Evolutionary conservation across 2,329 filamentous ascomycete genomes (phyloP), one percentile per base, ranked within the genome.

Genomic region (Aurifilum marmelostoma): DNA sequence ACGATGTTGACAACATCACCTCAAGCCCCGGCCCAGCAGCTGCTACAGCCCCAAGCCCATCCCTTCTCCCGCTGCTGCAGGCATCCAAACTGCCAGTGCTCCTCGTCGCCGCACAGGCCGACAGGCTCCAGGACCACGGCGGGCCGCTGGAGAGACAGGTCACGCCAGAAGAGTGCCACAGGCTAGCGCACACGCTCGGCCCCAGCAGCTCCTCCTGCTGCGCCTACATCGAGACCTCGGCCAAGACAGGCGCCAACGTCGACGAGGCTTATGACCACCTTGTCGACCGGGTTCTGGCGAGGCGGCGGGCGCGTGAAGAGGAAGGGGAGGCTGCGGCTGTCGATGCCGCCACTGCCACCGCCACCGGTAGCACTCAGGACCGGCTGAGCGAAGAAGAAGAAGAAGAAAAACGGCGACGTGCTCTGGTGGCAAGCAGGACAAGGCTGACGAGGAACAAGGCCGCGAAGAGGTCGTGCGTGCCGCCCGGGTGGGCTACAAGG

Each of bases 151-250:
- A 65, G 14, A 39, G 67, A 65, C 54, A 58, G 64, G 60, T 69
- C 41, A 59, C 64, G 0, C 59, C 59, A 52, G n/a, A 39, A 29
- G 58, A 69, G 41, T 64, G 64, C 64, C 67, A 50, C 39, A 18
- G 32, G 59, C 59, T 67, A 50, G 67, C 67, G 50, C 67, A 65
- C 59, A 67, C 58, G 52, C 63, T 69, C 41, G 64, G 67, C 18
- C 60, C 64, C 24, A 59, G 63, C n/a, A n/a, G n/a, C n/a, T n/a
- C n/a, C 41, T 60, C 59, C 43, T n/a, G 43, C 21, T 8, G 43
- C 21, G 43, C 64, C 9, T 69, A 69, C 50, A 67, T 69, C 8
- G 67, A 69, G 64, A 43, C 62, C n/a, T 69, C 67, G 16, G 64
- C 67, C 50, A 67, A 63, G 50, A 63, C 67, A 18, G 67, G 67